Conservation (phyloP, 2,329 filamentous ascomycete genomes). For the Anisogramma anomala region DNA sequence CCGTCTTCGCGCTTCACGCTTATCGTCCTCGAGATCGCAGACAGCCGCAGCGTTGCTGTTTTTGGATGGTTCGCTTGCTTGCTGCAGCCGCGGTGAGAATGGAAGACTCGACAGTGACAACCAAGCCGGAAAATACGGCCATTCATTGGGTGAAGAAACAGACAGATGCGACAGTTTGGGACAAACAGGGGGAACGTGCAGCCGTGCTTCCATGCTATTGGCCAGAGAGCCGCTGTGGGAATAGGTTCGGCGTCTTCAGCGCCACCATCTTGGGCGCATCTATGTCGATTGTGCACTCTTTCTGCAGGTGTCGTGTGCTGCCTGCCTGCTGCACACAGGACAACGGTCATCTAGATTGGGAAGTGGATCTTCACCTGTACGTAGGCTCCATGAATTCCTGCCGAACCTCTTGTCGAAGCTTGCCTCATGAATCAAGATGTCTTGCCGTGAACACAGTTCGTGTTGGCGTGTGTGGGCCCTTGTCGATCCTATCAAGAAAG, state of each 20-base stretch:
- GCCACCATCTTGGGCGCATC: not conserved
- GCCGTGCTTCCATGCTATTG: not conserved
- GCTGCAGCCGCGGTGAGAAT: not conserved
- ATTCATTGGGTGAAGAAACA: not conserved
- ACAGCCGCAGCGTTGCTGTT: too few relatives aligned
- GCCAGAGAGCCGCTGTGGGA: not conserved
- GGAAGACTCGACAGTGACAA: not conserved
- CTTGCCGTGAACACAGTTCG: not conserved
- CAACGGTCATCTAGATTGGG: too few relatives aligned
- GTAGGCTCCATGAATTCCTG: too few relatives aligned
- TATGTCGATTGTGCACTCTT: not conserved
- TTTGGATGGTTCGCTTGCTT: too few relatives aligned
- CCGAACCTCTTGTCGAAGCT: not conserved
- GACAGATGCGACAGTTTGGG: slow-evolving; percentile 9
- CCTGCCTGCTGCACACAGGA: too few relatives aligned
- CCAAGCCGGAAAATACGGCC: not conserved
- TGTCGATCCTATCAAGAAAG: not conserved
- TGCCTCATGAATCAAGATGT: not conserved
- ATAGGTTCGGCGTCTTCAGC: not conserved
- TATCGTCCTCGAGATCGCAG: too few relatives aligned
- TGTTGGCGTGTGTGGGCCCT: too few relatives aligned
- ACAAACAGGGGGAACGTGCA: slow-evolving; percentile 9
- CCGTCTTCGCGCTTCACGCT: too few relatives aligned
- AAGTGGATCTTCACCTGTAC: too few relatives aligned
- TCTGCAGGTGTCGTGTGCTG: too few relatives aligned